Evolutionary conservation across 83 land plant species (phyloP), one percentile per base, ranked within the genome.

Genomic region (Picea abies): DNA sequence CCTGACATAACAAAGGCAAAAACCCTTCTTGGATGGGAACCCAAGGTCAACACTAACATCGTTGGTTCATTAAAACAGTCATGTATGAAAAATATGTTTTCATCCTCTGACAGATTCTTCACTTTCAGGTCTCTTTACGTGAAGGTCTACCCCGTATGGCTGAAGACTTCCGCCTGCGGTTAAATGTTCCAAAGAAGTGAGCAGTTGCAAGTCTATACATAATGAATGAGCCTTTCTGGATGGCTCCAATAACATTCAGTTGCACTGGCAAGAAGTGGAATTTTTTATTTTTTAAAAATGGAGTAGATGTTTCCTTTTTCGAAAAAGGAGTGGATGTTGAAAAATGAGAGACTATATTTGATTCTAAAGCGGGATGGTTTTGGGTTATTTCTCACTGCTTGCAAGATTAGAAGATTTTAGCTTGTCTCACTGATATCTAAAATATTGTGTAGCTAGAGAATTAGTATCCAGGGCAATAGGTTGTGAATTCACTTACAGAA

Each of bases 101-200:
- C 79, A 62, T 12, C 16, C 17, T 41, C 69, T 52, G 9, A 39
- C 87, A 82, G 90, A 87, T 83, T 23, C 49, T 75, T 22, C 20
- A 75, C 60, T 75, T 47, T 47, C 60, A 75, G 78, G 78, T 97
- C 81, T 23, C 88, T 26, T 52, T 92, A 66, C 89, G 85, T 56
- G 86, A 92, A 73, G 94, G 94, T 8, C 90, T 92, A 29, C 94
- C 93, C 29, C 82, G 91, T 32, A 92, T 92, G 94, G 89, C 85
- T 58, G 86, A 81, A 58, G 93, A 92, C 78, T 92, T 92, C 84
- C 44, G 73, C 64, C 80, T 68, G 65, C 91, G 92, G 75, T 94
- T 97, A 44, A 92, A 87, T 65, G 86, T 92, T 0, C 58, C 89
- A 41, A 88, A 86, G 81, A 90, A 89, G 82, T 58, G 25, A 14